Evolutionary conservation across 1,284 basidiomycete species (phyloP).

Genomic region (Trichosporon coremiiforme): DNA sequence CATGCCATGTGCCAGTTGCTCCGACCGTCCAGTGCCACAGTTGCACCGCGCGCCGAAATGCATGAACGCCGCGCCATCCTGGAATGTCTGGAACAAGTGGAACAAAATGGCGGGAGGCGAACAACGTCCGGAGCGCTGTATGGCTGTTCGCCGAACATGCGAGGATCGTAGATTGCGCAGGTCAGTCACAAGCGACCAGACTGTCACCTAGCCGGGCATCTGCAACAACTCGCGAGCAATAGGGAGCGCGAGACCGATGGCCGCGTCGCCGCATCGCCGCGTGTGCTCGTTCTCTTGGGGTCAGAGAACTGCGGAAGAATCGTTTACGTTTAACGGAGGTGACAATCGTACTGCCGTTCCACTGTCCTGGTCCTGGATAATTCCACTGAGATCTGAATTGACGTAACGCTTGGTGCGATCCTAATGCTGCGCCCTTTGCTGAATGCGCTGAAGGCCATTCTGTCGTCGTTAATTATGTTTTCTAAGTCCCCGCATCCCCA

Average conservation of each 20-base stretch:
- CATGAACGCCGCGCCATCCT: conserved; percentile 4
- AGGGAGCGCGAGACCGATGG: not conserved
- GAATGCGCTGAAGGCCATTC: not conserved
- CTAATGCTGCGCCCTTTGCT: not conserved
- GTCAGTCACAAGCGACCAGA: not conserved
- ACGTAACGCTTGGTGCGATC: not conserved
- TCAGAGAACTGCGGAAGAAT: not conserved
- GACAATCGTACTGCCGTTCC: not conserved
- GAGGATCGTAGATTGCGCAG: not conserved
- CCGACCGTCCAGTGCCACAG: not conserved
- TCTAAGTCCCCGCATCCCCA: too few species aligned
- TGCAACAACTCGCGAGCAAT: too few species aligned
- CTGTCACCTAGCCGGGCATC: not conserved
- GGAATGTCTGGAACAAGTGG: not conserved
- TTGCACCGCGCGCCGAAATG: not conserved
- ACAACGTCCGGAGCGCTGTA: not conserved
- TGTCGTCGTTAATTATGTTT: not conserved
- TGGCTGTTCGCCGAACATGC: not conserved
- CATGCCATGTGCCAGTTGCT: not conserved
- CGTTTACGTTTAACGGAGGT: too few species aligned
- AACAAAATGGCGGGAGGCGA: not conserved
- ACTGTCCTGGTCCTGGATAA: not conserved
- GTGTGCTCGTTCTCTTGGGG: not conserved
- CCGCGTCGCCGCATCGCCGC: too few species aligned
- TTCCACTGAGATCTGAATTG: not conserved